Evolutionary conservation across 2,329 filamentous ascomycete species (phyloP).

Genomic region (Talaromyces funiculosus): DNA sequence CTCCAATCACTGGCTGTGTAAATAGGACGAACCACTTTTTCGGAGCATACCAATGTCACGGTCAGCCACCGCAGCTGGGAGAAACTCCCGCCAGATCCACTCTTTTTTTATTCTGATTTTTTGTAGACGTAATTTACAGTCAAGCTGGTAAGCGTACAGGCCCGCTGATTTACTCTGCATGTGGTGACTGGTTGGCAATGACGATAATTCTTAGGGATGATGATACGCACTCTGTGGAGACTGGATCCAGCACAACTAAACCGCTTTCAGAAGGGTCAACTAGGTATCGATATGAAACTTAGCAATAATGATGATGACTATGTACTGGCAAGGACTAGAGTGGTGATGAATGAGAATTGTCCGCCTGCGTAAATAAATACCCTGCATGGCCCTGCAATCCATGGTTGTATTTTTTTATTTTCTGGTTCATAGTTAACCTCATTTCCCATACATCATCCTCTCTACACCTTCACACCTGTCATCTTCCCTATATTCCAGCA

Average conservation of each 20-base stretch:
- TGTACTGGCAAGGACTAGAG: neutral
- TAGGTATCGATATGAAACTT: constrained; percentile 11
- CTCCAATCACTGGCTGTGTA: constrained; percentile 5
- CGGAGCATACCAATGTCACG: neutral
- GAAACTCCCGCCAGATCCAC: constrained; percentile 13
- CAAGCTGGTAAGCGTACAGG: neutral
- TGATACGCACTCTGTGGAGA: constrained; percentile 27
- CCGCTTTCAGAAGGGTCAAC: constrained; percentile 8
- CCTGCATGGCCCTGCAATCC: neutral
- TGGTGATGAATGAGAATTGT: no score
- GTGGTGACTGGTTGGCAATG: constrained; percentile 18
- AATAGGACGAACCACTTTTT: constrained; percentile 4
- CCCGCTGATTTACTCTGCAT: constrained; percentile 4
- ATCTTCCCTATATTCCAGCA: neutral
- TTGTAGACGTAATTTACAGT: neutral
- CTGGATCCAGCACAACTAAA: constrained; percentile 16
- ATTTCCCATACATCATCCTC: neutral
- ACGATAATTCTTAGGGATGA: constrained; percentile 38
- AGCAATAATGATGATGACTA: neutral
- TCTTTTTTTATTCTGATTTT: neutral
- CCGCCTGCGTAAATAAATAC: constrained; percentile 11
- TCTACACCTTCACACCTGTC: neutral
- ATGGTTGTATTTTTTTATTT: neutral
- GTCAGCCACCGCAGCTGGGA: neutral
- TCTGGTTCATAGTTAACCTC: neutral